phyloP scores from a whole-genome alignment of 306 rosid genomes.

The Styphnolobium japonicum region DNA sequence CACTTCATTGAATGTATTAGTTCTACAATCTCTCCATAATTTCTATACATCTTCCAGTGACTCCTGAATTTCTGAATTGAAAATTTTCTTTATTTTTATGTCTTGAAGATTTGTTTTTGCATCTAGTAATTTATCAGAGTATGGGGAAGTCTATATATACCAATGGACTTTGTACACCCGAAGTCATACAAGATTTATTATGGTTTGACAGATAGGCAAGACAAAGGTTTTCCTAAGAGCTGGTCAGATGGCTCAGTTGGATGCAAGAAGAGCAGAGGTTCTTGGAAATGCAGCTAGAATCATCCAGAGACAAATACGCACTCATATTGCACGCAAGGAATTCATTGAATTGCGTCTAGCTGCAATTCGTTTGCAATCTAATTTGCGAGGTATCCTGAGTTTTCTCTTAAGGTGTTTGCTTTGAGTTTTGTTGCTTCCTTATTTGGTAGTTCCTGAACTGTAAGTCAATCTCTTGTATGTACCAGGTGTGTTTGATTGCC shows the following conservation, averaged over 20 bases:
- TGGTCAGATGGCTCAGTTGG: slow-evolving; percentile 99
- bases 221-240: slow-evolving; percentile 90
- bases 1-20: background rate
- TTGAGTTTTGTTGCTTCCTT: slow-evolving; percentile 25
- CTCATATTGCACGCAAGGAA: slow-evolving; percentile 90
- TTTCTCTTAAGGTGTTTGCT: slow-evolving; percentile 18
- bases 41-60: background rate
- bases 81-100: background rate
- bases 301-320: slow-evolving; percentile 91
- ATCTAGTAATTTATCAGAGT: background rate
- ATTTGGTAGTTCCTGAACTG: slow-evolving; percentile 11
- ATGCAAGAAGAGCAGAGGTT: slow-evolving; percentile 95
- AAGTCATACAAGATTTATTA: slow-evolving; percentile 34
- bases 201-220: slow-evolving; percentile 90
- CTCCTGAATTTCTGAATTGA: slow-evolving; percentile 19
- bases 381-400: slow-evolving; percentile 70
- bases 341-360: slow-evolving; percentile 76
- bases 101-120: slow-evolving; percentile 13
- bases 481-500: background rate
- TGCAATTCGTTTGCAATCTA: slow-evolving; percentile 82
- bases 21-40: background rate
- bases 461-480: background rate
- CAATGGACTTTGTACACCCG: slow-evolving; percentile 9
- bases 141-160: background rate
- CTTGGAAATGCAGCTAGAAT: slow-evolving; percentile 94